Percentiles rank a stretch among this genome's conserved stretches.
phyloP scores from a whole-genome alignment of 805 yeast genomes.

The Zygoascus flipseniorum region DNA sequence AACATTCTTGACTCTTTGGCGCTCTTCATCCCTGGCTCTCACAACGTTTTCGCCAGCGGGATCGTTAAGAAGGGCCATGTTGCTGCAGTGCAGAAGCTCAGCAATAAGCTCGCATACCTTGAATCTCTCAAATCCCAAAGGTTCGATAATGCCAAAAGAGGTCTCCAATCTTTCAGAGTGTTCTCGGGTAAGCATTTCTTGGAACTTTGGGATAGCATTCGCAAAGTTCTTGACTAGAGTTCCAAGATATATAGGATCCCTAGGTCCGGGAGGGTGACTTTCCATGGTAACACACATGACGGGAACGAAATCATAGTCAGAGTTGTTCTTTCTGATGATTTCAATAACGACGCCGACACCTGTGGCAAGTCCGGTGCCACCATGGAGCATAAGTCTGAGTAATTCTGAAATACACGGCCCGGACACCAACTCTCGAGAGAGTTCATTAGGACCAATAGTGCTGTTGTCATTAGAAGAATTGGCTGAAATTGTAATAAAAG shows the following conservation, averaged over 20 bases:
- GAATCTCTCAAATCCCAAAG: conserved; percentile 85
- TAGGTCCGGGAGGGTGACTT: conserved; percentile 82
- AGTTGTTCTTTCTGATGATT: conserved; percentile 87
- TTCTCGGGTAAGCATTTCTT: conserved; percentile 45
- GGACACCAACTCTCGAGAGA: conserved; percentile 84
- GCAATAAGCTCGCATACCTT: conserved; percentile 89
- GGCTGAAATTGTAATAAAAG: conserved; percentile 88
- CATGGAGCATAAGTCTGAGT: conserved; percentile 64
- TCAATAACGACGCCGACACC: conserved; percentile 95
- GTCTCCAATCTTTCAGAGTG: conserved; percentile 38
- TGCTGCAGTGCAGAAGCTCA: conserved; percentile 92
- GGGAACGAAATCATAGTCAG: conserved; percentile 88
- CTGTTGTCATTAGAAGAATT: conserved; percentile 84
- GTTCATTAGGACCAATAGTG: conserved; percentile 91
- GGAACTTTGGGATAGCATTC: conserved; percentile 60
- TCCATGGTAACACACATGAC: conserved; percentile 75
- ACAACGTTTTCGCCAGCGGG: conserved; percentile 61
- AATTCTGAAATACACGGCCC: conserved; percentile 56
- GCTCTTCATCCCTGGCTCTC: conserved; percentile 55
- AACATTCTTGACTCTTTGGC: conserved; percentile 40
- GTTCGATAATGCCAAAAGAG: conserved; percentile 59
- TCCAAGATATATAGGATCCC: conserved; percentile 92
- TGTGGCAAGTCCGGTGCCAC: conserved; percentile 80
- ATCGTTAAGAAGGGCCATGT: conserved; percentile 85
- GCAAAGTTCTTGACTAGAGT: conserved; percentile 73